phyloP scores from a whole-genome alignment of 345 rosid genomes.

The Eucalyptus polybractea region DNA sequence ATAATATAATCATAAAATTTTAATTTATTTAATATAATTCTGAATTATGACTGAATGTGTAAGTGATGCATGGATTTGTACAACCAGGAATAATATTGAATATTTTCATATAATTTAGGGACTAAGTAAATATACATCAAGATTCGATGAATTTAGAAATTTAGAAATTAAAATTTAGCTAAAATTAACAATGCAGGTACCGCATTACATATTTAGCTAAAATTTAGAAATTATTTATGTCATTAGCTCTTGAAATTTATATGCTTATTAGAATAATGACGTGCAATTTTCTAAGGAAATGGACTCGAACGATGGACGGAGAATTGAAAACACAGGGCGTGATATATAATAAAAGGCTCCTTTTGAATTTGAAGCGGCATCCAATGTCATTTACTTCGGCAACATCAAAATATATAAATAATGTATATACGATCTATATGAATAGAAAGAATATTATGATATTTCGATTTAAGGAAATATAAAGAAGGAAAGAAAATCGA shows the following conservation, averaged over 20 bases:
- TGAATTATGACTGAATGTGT: background rate
- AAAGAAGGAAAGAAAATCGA: background rate
- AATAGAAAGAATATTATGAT: background rate
- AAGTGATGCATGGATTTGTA: too few relatives aligned
- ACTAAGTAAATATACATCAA: too few relatives aligned
- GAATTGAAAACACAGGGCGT: background rate
- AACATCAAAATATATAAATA: background rate
- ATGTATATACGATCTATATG: background rate
- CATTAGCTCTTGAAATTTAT: background rate
- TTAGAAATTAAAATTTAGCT: too few relatives aligned
- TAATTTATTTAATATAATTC: too few relatives aligned
- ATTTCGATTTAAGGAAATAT: background rate
- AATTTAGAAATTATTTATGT: too few relatives aligned
- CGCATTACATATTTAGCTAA: fast-evolving
- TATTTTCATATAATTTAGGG: fast-evolving
- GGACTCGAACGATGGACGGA: fast-evolving
- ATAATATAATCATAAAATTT: too few relatives aligned
- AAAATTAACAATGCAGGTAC: fast-evolving
- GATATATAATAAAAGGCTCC: background rate
- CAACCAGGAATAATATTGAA: fast-evolving
- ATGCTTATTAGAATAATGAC: background rate
- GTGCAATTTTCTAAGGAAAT: background rate
- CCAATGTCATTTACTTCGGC: background rate
- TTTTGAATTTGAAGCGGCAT: background rate
- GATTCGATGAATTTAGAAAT: fast-evolving